phyloP scores from a whole-genome alignment of 2,329 filamentous ascomycete genomes.

The Fusarium sp. region DNA sequence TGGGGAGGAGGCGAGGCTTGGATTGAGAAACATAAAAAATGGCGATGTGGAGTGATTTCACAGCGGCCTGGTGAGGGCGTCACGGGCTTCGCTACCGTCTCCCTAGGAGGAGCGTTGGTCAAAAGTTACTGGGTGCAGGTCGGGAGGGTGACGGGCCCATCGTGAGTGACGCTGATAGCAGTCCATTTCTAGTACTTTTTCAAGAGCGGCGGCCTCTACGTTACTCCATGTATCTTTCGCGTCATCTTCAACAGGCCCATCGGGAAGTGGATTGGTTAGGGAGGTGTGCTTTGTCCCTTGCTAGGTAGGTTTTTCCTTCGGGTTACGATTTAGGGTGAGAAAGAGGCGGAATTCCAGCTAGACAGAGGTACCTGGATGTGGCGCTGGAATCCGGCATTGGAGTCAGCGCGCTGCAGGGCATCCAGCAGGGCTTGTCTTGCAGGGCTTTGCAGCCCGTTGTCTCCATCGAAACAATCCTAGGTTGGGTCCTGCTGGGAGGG shows the following conservation, averaged over 20 bases:
- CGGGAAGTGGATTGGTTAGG: slow-evolving; percentile 26
- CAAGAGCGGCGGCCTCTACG: slow-evolving; percentile 18
- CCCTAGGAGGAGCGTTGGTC: slow-evolving; percentile 33
- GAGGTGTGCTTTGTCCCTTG: slow-evolving; percentile 4
- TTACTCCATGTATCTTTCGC: slow-evolving; percentile 20
- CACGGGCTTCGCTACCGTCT: slow-evolving; percentile 31
- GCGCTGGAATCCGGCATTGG: slow-evolving; percentile 24
- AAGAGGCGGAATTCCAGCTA: slow-evolving; percentile 33
- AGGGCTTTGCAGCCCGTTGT: slow-evolving; percentile 12
- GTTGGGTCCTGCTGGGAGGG: not conserved
- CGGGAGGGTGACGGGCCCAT: slow-evolving; percentile 27
- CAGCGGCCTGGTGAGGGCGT: slow-evolving; percentile 32
- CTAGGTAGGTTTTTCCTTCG: slow-evolving; percentile 8
- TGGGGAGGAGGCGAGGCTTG: slow-evolving; percentile 11
- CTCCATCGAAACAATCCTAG: slow-evolving; percentile 5
- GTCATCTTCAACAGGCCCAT: slow-evolving; percentile 34
- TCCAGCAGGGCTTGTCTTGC: slow-evolving; percentile 22
- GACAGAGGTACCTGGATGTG: slow-evolving; percentile 26
- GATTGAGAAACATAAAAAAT: slow-evolving; percentile 1
- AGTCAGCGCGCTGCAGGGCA: slow-evolving; percentile 12
- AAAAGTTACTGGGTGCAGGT: slow-evolving; percentile 31
- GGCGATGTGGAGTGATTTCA: slow-evolving; percentile 33
- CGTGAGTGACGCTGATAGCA: slow-evolving; percentile 35
- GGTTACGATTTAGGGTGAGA: slow-evolving; percentile 35
- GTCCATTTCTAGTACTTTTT: slow-evolving; percentile 21